These are phyloP conservation scores for Thalia dealbata DNA, from an alignment of 176 grass and related monocot genomes.

Conservation along the genomic window DNA sequence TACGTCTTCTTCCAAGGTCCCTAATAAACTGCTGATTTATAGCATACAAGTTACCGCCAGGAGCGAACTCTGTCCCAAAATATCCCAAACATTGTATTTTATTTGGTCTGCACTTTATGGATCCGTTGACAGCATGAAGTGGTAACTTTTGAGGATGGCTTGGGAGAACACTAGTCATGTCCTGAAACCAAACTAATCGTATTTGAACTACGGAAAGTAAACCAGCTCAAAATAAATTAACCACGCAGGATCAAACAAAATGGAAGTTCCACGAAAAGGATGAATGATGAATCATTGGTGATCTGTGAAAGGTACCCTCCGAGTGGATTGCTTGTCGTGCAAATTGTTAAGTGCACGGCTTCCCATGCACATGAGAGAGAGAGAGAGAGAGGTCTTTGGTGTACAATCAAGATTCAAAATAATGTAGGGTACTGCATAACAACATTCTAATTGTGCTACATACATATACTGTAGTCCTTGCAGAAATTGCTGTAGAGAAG, in stretches of 20 bases:
- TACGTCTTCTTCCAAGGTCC: conserved; percentile 1
- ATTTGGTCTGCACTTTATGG: conserved; percentile 8
- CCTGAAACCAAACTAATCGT: background rate
- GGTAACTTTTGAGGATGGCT: conserved; percentile 25
- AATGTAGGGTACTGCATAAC: too few species aligned
- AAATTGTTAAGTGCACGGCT: too few species aligned
- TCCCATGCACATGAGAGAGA: too few species aligned
- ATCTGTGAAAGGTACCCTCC: too few species aligned
- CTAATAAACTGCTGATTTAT: conserved; percentile 7
- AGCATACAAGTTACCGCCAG: conserved; percentile 5
- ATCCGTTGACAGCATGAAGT: conserved; percentile 20
- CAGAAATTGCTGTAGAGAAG: too few species aligned
- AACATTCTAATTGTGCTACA: too few species aligned
- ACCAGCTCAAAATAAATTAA: background rate
- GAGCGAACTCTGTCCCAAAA: conserved; percentile 13
- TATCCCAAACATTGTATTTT: conserved; percentile 22
- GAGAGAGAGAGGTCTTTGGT: too few species aligned
- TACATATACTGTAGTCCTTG: too few species aligned
- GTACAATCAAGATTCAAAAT: too few species aligned
- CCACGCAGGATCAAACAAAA: background rate
- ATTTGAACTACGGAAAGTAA: background rate
- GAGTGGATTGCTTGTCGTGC: too few species aligned
- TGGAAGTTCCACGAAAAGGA: background rate
- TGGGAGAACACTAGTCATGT: conserved; percentile 43
- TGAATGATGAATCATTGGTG: too few species aligned